Base-by-base conservation (phyloP, 2,329 filamentous ascomycete species). In the Sphaerulina populicola region DNA sequence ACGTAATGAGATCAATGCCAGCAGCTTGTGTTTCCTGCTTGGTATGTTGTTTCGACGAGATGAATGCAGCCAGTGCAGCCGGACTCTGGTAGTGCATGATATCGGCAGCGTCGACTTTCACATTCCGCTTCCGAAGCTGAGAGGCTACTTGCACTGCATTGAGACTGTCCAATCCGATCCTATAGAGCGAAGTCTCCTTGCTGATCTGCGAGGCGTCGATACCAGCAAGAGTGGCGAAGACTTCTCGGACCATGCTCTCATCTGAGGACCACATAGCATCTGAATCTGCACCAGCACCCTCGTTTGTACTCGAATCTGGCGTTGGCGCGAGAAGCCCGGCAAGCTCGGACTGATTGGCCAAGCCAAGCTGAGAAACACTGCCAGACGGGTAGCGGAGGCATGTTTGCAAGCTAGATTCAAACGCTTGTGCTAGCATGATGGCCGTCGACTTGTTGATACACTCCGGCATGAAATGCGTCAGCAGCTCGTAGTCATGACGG, bases 81-180 rank as follows among this genome's bases (percentile, higher is more conserved):
- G 60, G 60, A 2, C 59, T 62, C 38, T 57, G 57, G 48, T 69
- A 60, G 49, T 86, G 82, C 48, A 96, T 77, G 11, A 96, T 81
- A 65, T 94, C 86, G 1, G 81, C 78, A 0, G 86, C 82, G 1
- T 81, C 80, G 0, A 89, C 68, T 1, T 66, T 62, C 36, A 81
- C 71, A 0, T 81, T 82, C 14, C 75, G 62, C 36, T 74, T 77
- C 14, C 84, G 80, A 12, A 96, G 72, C 23, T 76, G 71, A 1
- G 80, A 76, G 0, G 88, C 86, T 8, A 95, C 74, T 62, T 95
- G 89, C 12, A 80, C 76, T 0, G 88, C 86, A 54, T 85, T 90
- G 62, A 97, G 93, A 64, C 90, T 96, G 68, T 96, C 90, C 3
- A 96, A 72, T 0, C 91, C 91, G n/a, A 95, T 78, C 52, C 85